Percentiles rank a stretch among this genome's conserved stretches.
phyloP scores from a whole-genome alignment of 768 basidiomycete species.

The Naganishia onofrii region DNA sequence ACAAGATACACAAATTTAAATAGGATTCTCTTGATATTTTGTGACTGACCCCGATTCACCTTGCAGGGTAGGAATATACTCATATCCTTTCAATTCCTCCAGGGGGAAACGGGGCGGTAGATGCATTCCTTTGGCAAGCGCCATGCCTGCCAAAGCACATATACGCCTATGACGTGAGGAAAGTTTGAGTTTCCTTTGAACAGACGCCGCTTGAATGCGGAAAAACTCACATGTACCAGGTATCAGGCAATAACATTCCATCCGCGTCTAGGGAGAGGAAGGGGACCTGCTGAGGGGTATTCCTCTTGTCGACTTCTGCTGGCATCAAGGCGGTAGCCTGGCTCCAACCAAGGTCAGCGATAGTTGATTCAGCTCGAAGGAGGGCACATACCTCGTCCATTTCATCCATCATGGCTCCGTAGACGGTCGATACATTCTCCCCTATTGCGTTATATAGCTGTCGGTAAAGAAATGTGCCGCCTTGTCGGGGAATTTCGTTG shows the following conservation, averaged over 20 bases:
- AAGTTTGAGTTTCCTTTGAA: not conserved
- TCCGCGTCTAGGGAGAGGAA: slow-evolving; percentile 70
- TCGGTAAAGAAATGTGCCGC: slow-evolving; percentile 74
- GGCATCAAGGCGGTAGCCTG: slow-evolving; percentile 69
- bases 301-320: slow-evolving; percentile 60
- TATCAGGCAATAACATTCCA: slow-evolving; percentile 67
- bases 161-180: not conserved
- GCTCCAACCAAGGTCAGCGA: not conserved
- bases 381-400: slow-evolving; percentile 63
- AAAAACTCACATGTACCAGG: slow-evolving; percentile 63
- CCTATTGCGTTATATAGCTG: slow-evolving; percentile 69
- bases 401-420: slow-evolving; percentile 90
- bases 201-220: slow-evolving; percentile 8
- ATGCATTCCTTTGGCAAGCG: not conserved
- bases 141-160: slow-evolving; percentile 4
- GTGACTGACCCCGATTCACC: not conserved
- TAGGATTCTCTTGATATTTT: not conserved
- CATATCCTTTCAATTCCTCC: slow-evolving; percentile 9
- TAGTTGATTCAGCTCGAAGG: not conserved
- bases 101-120: slow-evolving; percentile 9
- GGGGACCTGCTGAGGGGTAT: slow-evolving; percentile 61
- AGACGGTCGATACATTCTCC: slow-evolving; percentile 65
- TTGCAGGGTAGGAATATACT: not conserved
- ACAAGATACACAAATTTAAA: not conserved
- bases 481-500: slow-evolving; percentile 69